Conservation (phyloP, 495 filamentous ascomycete species). For the Daldinia decipiens region DNA sequence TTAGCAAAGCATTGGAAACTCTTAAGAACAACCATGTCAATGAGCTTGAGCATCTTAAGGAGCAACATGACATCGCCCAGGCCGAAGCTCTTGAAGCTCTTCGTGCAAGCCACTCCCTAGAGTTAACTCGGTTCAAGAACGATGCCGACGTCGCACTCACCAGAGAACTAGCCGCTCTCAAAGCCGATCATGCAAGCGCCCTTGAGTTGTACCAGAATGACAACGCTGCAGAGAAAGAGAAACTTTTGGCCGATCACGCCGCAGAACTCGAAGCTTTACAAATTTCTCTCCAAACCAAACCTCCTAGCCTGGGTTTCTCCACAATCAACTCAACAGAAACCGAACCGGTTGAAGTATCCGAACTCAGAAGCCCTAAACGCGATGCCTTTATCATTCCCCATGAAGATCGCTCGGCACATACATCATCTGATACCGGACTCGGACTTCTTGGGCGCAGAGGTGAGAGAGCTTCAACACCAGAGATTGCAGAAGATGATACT, state of each 20-base stretch:
- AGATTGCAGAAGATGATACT: slow-evolving; percentile 68
- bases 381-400: slow-evolving; percentile 61
- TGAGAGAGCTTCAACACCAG: slow-evolving; percentile 46
- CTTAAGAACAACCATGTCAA: slow-evolving; percentile 24
- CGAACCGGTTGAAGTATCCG: slow-evolving; percentile 55
- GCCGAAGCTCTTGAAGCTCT: slow-evolving; percentile 33
- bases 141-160: slow-evolving; percentile 28
- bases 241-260: slow-evolving; percentile 36
- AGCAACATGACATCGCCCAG: slow-evolving; percentile 28
- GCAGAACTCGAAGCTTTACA: slow-evolving; percentile 44
- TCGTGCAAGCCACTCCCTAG: slow-evolving; percentile 21
- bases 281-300: slow-evolving; percentile 25
- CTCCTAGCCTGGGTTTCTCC: slow-evolving; percentile 57
- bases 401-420: slow-evolving; percentile 44
- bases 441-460: slow-evolving; percentile 57
- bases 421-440: slow-evolving; percentile 45
- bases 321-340: slow-evolving; percentile 60
- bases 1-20: slow-evolving; percentile 16
- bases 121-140: slow-evolving; percentile 30
- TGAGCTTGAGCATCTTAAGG: slow-evolving; percentile 19
- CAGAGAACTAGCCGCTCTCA: slow-evolving; percentile 38
- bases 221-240: slow-evolving; percentile 36
- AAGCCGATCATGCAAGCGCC: slow-evolving; percentile 27
- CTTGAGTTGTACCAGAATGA: slow-evolving; percentile 34
- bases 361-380: slow-evolving; percentile 57